A percentile compares a stretch with the other conserved stretches of the same genome.
Evolutionary conservation across 805 yeast species (phyloP).

Genomic region (Pichia sporocuriosa): DNA sequence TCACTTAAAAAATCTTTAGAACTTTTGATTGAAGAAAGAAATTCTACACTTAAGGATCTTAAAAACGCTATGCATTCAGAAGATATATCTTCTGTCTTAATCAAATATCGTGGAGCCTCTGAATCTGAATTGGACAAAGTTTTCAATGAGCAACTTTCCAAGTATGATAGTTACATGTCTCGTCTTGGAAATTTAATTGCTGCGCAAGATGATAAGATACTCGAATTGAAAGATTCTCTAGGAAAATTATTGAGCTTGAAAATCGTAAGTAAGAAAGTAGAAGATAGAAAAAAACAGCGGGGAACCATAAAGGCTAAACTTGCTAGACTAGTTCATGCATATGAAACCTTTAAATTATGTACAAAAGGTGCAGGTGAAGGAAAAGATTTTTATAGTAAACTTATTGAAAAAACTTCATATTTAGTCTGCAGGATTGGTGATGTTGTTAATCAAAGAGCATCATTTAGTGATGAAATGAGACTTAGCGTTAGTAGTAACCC

Average conservation of each 20-base stretch:
- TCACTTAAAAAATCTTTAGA: slow-evolving; percentile 54
- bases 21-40: slow-evolving; percentile 57
- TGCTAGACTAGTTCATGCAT: slow-evolving; percentile 41
- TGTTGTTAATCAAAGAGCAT: slow-evolving; percentile 25
- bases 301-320: slow-evolving; percentile 33
- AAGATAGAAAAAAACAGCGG: slow-evolving; percentile 35
- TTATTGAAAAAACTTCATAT: slow-evolving; percentile 30
- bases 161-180: slow-evolving; percentile 62
- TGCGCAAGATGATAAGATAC: slow-evolving; percentile 50
- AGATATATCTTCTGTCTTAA: slow-evolving; percentile 72
- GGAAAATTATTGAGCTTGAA: slow-evolving; percentile 38
- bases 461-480: slow-evolving; percentile 12
- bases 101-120: slow-evolving; percentile 48
- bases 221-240: slow-evolving; percentile 38
- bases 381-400: slow-evolving; percentile 45
- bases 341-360: slow-evolving; percentile 52
- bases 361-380: slow-evolving; percentile 58
- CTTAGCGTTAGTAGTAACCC: slow-evolving; percentile 2
- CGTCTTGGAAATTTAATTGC: slow-evolving; percentile 64
- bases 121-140: slow-evolving; percentile 41
- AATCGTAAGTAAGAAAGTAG: slow-evolving; percentile 38
- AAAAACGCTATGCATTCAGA: slow-evolving; percentile 69
- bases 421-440: slow-evolving; percentile 23
- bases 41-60: slow-evolving; percentile 52
- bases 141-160: slow-evolving; percentile 67